Conservation (phyloP, 1,139 yeast genomes). For the Taphrina pruni region DNA sequence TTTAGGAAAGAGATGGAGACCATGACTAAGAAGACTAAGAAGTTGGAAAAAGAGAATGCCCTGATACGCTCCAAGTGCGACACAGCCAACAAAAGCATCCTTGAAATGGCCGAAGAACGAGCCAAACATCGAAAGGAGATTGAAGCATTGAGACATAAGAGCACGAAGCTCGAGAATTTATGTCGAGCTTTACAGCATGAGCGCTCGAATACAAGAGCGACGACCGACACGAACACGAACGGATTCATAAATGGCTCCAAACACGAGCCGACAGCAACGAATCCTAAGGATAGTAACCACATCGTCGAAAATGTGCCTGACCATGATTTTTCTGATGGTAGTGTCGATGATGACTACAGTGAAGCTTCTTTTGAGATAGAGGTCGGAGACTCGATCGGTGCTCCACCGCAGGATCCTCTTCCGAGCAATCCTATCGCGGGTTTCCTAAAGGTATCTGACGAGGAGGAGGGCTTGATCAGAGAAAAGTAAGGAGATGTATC, state of each 20-base stretch:
- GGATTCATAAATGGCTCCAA: conserved; percentile 3
- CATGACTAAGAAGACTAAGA: conserved; percentile 47
- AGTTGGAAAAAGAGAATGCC: conserved; percentile 46
- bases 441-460: conserved; percentile 24
- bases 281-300: not conserved
- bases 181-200: conserved; percentile 46
- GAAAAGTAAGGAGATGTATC: conserved; percentile 8
- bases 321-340: conserved; percentile 23
- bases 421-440: conserved; percentile 26
- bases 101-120: conserved; percentile 47
- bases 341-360: conserved; percentile 26
- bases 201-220: conserved; percentile 34
- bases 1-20: conserved; percentile 47
- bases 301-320: not conserved
- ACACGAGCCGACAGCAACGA: not conserved
- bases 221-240: not conserved
- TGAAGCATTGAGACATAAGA: conserved; percentile 43
- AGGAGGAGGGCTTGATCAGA: conserved; percentile 29
- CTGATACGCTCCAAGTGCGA: conserved; percentile 45
- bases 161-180: conserved; percentile 45
- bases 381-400: conserved; percentile 15
- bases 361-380: conserved; percentile 31
- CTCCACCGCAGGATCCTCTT: conserved; percentile 12
- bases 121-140: conserved; percentile 45
- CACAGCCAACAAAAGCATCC: conserved; percentile 44